Conservation (phyloP, 2,329 filamentous ascomycete genomes). For the Hypoxylon sp. region DNA sequence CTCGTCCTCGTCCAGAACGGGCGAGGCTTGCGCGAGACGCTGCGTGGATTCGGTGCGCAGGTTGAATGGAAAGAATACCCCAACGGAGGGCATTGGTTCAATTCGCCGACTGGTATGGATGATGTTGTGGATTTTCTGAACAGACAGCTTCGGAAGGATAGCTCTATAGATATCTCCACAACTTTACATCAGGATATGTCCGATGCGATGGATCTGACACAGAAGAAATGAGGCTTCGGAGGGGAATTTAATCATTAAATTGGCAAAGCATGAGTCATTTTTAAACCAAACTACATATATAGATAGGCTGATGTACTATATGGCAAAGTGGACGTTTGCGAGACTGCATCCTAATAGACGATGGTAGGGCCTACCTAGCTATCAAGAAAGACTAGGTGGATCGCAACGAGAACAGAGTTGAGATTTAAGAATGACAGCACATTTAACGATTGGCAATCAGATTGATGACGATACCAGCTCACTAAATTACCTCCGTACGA, state of each 20-base stretch:
- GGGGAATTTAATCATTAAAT: not conserved
- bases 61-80: conserved; percentile 62
- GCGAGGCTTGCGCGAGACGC: conserved; percentile 54
- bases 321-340: too few species aligned
- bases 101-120: conserved; percentile 61
- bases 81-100: conserved; percentile 63
- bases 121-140: conserved; percentile 58
- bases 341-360: too few species aligned
- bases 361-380: too few species aligned
- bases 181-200: not conserved
- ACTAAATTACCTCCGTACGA: not conserved
- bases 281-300: not conserved
- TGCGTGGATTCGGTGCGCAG: conserved; percentile 57
- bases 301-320: not conserved
- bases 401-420: not conserved
- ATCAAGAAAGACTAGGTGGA: too few species aligned
- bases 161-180: not conserved
- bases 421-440: not conserved
- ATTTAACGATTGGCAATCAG: not conserved
- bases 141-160: conserved; percentile 13
- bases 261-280: not conserved
- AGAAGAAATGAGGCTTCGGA: not conserved
- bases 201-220: conserved; percentile 22
- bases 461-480: not conserved
- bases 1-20: conserved; percentile 59